Percentiles rank a stretch among this genome's conserved stretches.
Conservation (phyloP, 1,284 basidiomycete genomes). For the Coriolopsis trogii region DNA sequence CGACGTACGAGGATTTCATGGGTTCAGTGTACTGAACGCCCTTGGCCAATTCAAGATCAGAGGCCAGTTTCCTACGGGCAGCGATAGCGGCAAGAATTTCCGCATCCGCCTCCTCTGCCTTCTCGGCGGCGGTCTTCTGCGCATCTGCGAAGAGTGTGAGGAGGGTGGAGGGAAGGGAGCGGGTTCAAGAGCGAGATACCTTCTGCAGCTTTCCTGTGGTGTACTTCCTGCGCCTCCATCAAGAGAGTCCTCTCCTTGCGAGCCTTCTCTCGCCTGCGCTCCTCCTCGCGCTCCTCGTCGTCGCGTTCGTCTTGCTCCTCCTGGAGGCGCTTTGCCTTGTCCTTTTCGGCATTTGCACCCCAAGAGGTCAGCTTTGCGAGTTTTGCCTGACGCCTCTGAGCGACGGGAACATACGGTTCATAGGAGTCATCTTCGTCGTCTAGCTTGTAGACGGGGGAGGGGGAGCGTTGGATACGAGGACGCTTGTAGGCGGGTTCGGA, state of each 20-base stretch:
- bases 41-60: slow-evolving; percentile 90
- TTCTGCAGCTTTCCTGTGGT: slow-evolving; percentile 77
- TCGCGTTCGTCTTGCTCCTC: slow-evolving; percentile 69
- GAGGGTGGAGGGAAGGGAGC: not conserved
- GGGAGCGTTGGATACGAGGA: slow-evolving; percentile 46
- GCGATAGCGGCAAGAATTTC: slow-evolving; percentile 92
- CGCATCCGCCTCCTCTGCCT: slow-evolving; percentile 86
- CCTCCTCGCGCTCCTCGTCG: slow-evolving; percentile 78
- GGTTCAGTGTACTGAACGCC: slow-evolving; percentile 92
- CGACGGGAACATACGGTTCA: slow-evolving; percentile 87
- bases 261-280: slow-evolving; percentile 70
- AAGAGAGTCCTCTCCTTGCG: slow-evolving; percentile 85
- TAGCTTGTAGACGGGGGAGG: slow-evolving; percentile 64
- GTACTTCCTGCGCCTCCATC: slow-evolving; percentile 92
- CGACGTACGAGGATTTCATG: slow-evolving; percentile 75
- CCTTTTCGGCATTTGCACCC: slow-evolving; percentile 58
- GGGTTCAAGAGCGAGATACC: slow-evolving; percentile 48
- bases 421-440: slow-evolving; percentile 71
- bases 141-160: slow-evolving; percentile 57
- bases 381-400: slow-evolving; percentile 82
- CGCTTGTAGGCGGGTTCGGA: slow-evolving; percentile 31
- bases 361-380: slow-evolving; percentile 73
- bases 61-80: slow-evolving; percentile 87
- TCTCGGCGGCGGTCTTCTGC: slow-evolving; percentile 83
- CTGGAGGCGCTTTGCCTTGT: slow-evolving; percentile 53